Base-by-base conservation (phyloP, 257 asterid species). In the Rhazya stricta region DNA sequence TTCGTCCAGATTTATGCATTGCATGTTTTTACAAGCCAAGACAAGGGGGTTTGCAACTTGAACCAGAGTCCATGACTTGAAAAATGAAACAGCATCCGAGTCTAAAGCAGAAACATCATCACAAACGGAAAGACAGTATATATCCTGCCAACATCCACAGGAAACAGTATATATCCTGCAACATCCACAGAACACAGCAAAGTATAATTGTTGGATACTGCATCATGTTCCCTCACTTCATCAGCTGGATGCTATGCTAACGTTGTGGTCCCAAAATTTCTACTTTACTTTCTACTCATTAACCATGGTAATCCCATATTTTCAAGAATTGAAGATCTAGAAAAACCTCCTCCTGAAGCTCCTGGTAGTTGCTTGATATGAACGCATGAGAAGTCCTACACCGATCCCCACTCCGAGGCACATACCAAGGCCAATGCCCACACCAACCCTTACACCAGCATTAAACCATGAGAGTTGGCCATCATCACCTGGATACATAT, bases 391-490 rank as follows among this genome's bases (percentile, higher is more conserved):
- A 37, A 84, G 77, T 67, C 85, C 88, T 32, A 84, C 85, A 56
- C 85, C 85, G 32, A 81, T 81, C 21, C 84, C 85, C 8, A 76
- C 87, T 39, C 83, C 87, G n/a, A 84, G 79, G 67, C 87, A 84
- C 85, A 84, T 84, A 46, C 85, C 87, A 23, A 84, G 83, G 76
- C 85, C 85, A 37, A 84, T 84, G 27, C 87, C 87, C 0, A 84
- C 85, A 76, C 87, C 87, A 76, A 84, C 85, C 71, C 87, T 84
- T 56, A 84, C 85, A 53, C 87, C 87, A 48, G 85, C 85, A 25
- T 79, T 84, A 76, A 84, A 84, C 83, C 85, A 84, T 63, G 84
- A 48, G 23, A 79, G 74, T 65, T 84, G 79, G 32, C 84, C 82
- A 57, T 81, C 84, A 65, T 81, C 88, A 53, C 78, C 85, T 9